Evolutionary conservation across 192 early-diverging fungal species (phyloP), one percentile per base, ranked within the genome.

Genomic region (Entophlyctis luteolus): DNA sequence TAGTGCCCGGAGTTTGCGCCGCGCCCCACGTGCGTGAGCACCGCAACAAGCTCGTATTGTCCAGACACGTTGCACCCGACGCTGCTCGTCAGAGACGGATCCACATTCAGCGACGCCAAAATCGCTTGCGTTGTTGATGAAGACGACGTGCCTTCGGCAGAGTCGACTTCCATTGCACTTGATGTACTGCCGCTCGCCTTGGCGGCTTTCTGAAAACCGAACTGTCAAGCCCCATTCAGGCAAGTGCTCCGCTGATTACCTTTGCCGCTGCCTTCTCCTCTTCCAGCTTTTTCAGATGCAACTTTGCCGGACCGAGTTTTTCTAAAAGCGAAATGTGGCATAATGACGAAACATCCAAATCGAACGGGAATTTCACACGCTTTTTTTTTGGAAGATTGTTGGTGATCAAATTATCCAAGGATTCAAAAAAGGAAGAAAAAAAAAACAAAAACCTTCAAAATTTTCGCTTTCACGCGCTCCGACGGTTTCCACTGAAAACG

Each of bases 11-110:
- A 94, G 71, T 98, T 93, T 34, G 92, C 90, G 3, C 89, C 87
- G 16, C 94, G 86, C n/a, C 96, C 96, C 45, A 90, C 84, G 72
- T 99, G 96, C 12, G 96, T 99, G 38, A 99, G 79, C 0, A 98
- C 92, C 71, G 93, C 93, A 42, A 91, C 81, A 2, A 99, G 73
- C 50, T 99, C 96, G 71, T 99, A 99, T 53, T 90, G 77, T 18
- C 94, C 96, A 38, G 88, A 89, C 2, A 89, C 86, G 59, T 95
- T 96, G 52, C 84, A 84, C 0, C 95, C 95, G 16, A 82, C 74
- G 76, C 98, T 95, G 31, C 86, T 78, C 23, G 79, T 79, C 33
- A 99, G 73, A 31, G 85, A 88, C 28, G 84, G 46, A 32, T 63
- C 60, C 14, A 63, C 46, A 63, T 32, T 63, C 20, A 63, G 31